A percentile compares a stretch with the other conserved stretches of the same genome.
phyloP scores from a whole-genome alignment of 495 filamentous ascomycete species.

The Ramalina intermedia region DNA sequence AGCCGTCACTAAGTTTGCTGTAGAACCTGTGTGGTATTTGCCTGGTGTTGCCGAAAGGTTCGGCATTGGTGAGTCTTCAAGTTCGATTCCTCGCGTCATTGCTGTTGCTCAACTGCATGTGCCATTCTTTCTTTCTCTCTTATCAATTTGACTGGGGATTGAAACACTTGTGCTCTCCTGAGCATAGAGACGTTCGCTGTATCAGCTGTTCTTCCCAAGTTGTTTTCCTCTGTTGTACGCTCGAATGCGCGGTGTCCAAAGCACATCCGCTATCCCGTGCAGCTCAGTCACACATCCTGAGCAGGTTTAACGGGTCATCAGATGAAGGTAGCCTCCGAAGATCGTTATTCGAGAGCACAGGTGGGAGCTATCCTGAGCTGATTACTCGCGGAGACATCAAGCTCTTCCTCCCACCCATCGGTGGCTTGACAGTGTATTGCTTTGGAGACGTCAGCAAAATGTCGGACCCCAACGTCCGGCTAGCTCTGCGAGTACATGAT shows the following conservation, averaged over 20 bases:
- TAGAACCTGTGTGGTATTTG: constrained; percentile 62
- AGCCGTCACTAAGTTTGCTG: constrained; percentile 85
- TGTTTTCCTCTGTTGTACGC: no score
- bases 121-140: no score
- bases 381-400: constrained; percentile 92
- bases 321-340: constrained; percentile 79
- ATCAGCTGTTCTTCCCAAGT: no score
- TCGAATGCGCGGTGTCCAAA: no score
- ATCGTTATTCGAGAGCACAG: constrained; percentile 86
- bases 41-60: constrained; percentile 92
- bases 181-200: no score
- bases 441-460: constrained; percentile 92
- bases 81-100: no score
- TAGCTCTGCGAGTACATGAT: constrained; percentile 88
- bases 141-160: no score
- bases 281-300: not conserved
- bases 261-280: no score
- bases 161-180: no score
- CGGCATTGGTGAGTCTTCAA: constrained; percentile 50
- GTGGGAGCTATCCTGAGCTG: constrained; percentile 81
- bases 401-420: constrained; percentile 89
- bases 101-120: no score
- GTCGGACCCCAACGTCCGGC: constrained; percentile 67
- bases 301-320: constrained; percentile 15
- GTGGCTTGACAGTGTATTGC: constrained; percentile 90